Evolutionary conservation across 2,329 filamentous ascomycete species (phyloP).

Genomic region (Fusarium beomiforme): DNA sequence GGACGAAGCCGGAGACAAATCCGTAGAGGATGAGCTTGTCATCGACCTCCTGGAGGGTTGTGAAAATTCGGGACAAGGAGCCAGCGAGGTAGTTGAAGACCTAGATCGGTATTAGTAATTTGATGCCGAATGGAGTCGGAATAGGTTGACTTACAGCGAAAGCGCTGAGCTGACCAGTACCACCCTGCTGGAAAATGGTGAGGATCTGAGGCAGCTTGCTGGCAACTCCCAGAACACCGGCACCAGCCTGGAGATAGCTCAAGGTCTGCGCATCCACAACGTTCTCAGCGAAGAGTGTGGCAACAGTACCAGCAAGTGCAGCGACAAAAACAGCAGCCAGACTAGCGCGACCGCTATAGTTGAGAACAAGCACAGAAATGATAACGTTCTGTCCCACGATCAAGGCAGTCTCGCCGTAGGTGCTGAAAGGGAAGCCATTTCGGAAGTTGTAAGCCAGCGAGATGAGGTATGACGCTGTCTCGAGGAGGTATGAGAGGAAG

Average conservation of each 20-base stretch:
- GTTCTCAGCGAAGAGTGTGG: constrained; percentile 73
- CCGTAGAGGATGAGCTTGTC: constrained; percentile 96
- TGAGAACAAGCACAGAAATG: constrained; percentile 86
- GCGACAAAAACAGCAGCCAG: constrained; percentile 83
- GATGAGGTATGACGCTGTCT: constrained; percentile 89
- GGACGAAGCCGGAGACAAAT: constrained; percentile 88
- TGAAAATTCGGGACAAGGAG: constrained; percentile 94
- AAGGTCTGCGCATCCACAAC: constrained; percentile 74
- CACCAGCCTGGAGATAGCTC: constrained; percentile 82
- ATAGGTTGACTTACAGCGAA: constrained; percentile 77
- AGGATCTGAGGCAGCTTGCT: constrained; percentile 95
- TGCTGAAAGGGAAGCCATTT: constrained; percentile 93
- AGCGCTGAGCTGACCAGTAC: constrained; percentile 94
- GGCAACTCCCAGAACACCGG: constrained; percentile 82
- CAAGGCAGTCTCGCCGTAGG: constrained; percentile 92
- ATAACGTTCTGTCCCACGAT: constrained; percentile 93
- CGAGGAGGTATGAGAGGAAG: constrained; percentile 91
- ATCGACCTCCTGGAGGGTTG: constrained; percentile 95
- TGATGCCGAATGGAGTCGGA: rapidly evolving
- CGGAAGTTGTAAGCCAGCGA: constrained; percentile 92
- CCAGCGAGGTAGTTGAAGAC: constrained; percentile 98
- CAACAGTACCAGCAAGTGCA: constrained; percentile 74
- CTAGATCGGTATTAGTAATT: constrained; percentile 55
- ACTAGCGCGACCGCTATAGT: constrained; percentile 76
- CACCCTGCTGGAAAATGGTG: constrained; percentile 84